phyloP scores from a whole-genome alignment of 345 rosid species.

The Citrus trifoliata region DNA sequence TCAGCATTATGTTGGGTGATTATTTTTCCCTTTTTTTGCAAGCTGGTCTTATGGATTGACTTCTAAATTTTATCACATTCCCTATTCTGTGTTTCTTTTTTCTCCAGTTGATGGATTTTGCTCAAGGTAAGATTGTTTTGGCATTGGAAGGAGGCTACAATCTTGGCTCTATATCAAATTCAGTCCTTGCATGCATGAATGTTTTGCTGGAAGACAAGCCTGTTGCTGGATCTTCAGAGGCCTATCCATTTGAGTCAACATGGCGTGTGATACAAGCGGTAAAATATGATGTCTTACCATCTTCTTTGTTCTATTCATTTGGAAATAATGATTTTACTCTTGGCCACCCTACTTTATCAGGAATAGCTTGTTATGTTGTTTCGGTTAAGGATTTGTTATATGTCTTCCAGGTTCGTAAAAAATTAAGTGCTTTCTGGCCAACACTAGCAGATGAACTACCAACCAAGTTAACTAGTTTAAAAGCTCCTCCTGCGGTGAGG shows the following conservation, averaged over 20 bases:
- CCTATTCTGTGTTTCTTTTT: background rate
- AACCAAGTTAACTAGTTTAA: slow-evolving; percentile 47
- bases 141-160: slow-evolving; percentile 97
- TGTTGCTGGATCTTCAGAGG: slow-evolving; percentile 51
- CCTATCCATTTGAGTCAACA: slow-evolving; percentile 83
- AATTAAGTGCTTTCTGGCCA: slow-evolving; percentile 67
- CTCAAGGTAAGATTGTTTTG: slow-evolving; percentile 74
- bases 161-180: slow-evolving; percentile 77
- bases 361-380: slow-evolving; percentile 9
- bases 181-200: slow-evolving; percentile 81
- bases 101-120: slow-evolving; percentile 80
- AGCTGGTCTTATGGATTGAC: background rate
- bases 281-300: slow-evolving; percentile 14
- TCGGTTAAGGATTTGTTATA: slow-evolving; percentile 8
- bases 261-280: slow-evolving; percentile 83
- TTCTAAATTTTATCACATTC: background rate
- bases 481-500: slow-evolving; percentile 36
- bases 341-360: background rate
- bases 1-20: background rate
- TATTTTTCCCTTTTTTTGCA: background rate
- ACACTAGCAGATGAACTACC: slow-evolving; percentile 67
- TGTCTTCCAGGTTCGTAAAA: slow-evolving; percentile 61
- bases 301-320: background rate
- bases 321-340: background rate
- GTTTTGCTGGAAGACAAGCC: slow-evolving; percentile 65